These are phyloP conservation scores for Mikania micrantha DNA, from an alignment of 129 eudicot genomes.

Conservation along the genomic window DNA sequence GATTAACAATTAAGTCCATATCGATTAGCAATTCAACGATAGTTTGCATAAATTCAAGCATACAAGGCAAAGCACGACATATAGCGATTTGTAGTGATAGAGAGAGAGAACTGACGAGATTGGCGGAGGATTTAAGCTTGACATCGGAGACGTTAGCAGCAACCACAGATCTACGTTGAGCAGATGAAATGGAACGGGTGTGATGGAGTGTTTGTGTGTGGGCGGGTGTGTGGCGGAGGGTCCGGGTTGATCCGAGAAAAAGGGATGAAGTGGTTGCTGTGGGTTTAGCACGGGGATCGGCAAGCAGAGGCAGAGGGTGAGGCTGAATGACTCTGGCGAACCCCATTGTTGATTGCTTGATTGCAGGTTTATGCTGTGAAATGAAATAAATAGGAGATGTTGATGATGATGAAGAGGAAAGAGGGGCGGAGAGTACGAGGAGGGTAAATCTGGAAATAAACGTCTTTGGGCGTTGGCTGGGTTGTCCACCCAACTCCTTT, in stretches of 20 bases:
- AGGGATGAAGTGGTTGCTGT: background rate
- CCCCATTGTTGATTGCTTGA: background rate
- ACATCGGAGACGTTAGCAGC: slow-evolving; percentile 16
- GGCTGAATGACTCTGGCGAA: background rate
- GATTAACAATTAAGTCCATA: background rate
- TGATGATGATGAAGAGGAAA: background rate
- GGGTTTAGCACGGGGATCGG: background rate
- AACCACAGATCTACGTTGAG: slow-evolving; percentile 7
- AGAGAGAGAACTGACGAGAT: slow-evolving; percentile 9
- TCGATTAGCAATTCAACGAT: background rate
- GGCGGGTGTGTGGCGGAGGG: background rate
- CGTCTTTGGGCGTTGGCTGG: background rate
- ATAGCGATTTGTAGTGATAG: background rate
- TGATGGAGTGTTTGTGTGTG: background rate
- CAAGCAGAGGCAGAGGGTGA: background rate
- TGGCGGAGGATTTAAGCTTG: background rate
- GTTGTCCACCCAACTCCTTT: background rate
- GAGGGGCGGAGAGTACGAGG: slow-evolving; percentile 1
- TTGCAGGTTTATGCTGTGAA: background rate
- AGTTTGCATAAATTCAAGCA: background rate
- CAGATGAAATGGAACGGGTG: background rate
- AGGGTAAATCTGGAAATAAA: background rate
- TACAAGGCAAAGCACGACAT: background rate
- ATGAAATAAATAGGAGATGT: background rate
- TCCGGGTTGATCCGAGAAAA: slow-evolving; percentile 7